These are phyloP conservation scores for Penicillium fuscoglaucum DNA, from an alignment of 2,329 filamentous ascomycete genomes.

Conservation along the genomic window DNA sequence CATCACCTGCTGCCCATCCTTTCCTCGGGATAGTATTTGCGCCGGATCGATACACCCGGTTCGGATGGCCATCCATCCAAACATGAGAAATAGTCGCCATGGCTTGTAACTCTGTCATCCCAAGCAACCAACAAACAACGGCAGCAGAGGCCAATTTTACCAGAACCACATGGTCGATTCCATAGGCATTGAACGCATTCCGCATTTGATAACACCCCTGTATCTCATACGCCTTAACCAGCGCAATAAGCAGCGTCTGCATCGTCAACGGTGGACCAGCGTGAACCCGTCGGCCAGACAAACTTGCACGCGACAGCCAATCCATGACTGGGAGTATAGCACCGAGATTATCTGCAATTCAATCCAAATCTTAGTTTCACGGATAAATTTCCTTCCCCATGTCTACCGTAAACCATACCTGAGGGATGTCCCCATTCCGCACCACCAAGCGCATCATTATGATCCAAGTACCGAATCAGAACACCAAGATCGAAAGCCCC, in stretches of 20 bases:
- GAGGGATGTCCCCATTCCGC: conserved; percentile 49
- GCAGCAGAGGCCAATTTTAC: conserved; percentile 46
- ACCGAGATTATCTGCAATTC: conserved; percentile 40
- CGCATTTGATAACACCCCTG: conserved; percentile 41
- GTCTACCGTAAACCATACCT: conserved; percentile 15
- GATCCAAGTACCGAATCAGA: conserved; percentile 45
- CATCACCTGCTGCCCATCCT: conserved; percentile 47
- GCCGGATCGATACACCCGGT: conserved; percentile 36
- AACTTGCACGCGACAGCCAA: conserved; percentile 27
- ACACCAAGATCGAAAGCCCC: conserved; percentile 43
- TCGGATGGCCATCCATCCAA: conserved; percentile 43
- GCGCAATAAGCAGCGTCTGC: conserved; percentile 31
- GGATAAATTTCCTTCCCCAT: neutral
- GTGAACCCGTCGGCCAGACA: conserved; percentile 5
- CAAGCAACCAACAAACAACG: conserved; percentile 41
- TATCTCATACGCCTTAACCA: conserved; percentile 48
- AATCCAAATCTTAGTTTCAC: neutral
- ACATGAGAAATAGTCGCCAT: conserved; percentile 41
- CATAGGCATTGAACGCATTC: conserved; percentile 44
- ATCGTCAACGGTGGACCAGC: conserved; percentile 33
- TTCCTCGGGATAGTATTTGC: conserved; percentile 43
- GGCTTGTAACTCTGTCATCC: conserved; percentile 36
- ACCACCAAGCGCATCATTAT: conserved; percentile 45
- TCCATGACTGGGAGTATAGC: conserved; percentile 41
- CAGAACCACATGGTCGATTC: conserved; percentile 46